Conservation (phyloP, 305 asterid genomes). For the Solanum hybrid region DNA sequence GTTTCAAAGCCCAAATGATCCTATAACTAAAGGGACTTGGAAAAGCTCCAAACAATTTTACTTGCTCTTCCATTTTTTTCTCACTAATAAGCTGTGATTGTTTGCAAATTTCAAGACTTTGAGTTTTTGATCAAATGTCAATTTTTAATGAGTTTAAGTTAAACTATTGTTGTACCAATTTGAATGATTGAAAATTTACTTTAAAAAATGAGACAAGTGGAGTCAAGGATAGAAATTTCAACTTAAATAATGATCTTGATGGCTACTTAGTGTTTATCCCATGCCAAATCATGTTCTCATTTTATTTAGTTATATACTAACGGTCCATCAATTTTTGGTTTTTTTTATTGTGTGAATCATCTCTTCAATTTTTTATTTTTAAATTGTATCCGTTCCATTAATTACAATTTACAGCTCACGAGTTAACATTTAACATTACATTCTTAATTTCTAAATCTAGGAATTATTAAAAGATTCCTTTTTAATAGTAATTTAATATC, state of each 20-base stretch:
- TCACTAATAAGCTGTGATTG: not conserved
- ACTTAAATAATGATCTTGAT: not conserved
- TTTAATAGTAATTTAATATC: not conserved
- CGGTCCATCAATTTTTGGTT: not conserved
- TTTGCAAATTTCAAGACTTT: not conserved
- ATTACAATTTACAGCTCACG: not conserved
- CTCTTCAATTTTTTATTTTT: not conserved
- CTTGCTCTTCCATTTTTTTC: not conserved
- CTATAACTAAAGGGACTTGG: constrained; percentile 13
- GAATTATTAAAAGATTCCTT: not conserved
- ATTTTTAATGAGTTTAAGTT: not conserved
- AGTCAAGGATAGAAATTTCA: not conserved
- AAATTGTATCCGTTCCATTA: not conserved
- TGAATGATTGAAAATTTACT: not conserved
- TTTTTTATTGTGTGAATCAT: not conserved
- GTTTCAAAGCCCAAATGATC: constrained; percentile 13
- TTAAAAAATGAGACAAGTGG: not conserved
- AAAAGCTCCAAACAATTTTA: constrained; percentile 10
- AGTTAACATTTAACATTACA: not conserved
- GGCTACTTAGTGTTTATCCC: not conserved
- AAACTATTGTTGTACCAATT: not conserved
- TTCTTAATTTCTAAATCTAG: not conserved
- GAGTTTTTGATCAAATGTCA: not conserved
- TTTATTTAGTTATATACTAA: not conserved
- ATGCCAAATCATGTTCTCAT: not conserved